Evolutionary conservation across 805 yeast genomes (phyloP), one percentile per base, ranked within the genome.

Genomic region (Debaryomyces maramus): DNA sequence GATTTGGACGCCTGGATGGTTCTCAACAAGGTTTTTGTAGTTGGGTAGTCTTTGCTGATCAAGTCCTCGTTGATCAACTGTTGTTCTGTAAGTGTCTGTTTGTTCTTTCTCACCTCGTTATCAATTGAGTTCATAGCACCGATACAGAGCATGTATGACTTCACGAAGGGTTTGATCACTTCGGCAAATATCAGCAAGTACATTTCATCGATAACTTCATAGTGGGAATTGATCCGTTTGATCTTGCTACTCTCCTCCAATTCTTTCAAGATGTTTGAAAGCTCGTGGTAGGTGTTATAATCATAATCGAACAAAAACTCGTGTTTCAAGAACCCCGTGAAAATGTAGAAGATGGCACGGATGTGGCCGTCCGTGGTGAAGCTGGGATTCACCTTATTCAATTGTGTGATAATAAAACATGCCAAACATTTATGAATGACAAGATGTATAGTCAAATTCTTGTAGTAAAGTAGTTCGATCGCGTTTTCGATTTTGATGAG

Each of bases 401-500:
- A 39, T 13, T 38, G 31, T 17, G 34, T 31, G n/a, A 58, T 36
- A 15, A 55, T 44, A 32, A 73, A 65, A 19, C 77, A 63, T 3
- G 69, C 70, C 40, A 79, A 65, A 20, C 81, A 69, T 43, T 74
- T 76, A 26, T 73, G 67, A 23, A 78, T 73, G 43, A 79, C 70
- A 53, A 78, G 55, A 55, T 78, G 83, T 30, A 78, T 75, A 7
- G 73, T 61, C 53, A 77, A 74, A 56, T 79, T 79, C 46, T 82
- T 76, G 59, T 78, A 79, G 51, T 76, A 79, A 31, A 77, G 65
- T 29, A 79, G 65, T 56, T 77, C 82, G 58, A 80, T 73, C 8
- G 78, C 61, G 46, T 76, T 79, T 37, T 65, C 67, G 21, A 80
- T 47, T 5, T 36, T 47, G 26, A 69, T 55, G 8, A 48, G 44